Evolutionary conservation across 345 rosid species (phyloP), one percentile per base, ranked within the genome.

Genomic region (Sapria himalayana): DNA sequence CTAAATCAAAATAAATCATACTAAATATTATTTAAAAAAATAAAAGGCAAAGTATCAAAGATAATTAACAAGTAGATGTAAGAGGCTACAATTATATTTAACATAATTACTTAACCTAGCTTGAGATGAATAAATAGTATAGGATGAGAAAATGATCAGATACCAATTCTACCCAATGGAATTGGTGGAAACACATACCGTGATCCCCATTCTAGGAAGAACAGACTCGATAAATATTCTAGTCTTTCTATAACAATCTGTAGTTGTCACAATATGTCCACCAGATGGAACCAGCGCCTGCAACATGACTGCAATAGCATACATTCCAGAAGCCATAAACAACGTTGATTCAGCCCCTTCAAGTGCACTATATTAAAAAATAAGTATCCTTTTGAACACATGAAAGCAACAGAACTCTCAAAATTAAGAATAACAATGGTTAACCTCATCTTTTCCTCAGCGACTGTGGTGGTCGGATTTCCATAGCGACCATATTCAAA

Each of bases 401-500:
- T 2, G 27, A 45, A 9, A 37, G 22, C 15, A 12, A 16, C 33
- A 2, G 7, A 15, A 23, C 41, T 45, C 5, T 14, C n/a, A 17
- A 19, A 16, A 1, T 9, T 19, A 39, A 41, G 33, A 32, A 31
- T 22, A 25, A 19, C 33, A 25, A 12, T 12, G 12, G 37, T 51
- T 29, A 33, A 89, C 98, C 98, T 89, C 54, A 89, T 63, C 61
- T 89, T 89, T 55, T 82, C 76, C 62, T 89, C 98, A 0, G 49
- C 50, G 16, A 79, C 93, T 24, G 46, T 76, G 2, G 98, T 82
- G 6, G 98, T 89, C 1, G 98, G 98, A 66, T 89, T 89, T 33
- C 98, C 98, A 62, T 89, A 89, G 19, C 98, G 74, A 34, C 98
- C 98, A 64, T 89, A 89, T 53, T 82, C 98, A 51, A 76, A 89